Evolutionary conservation across 495 filamentous ascomycete species (phyloP).

Genomic region (Pseudevernia furfuracea): DNA sequence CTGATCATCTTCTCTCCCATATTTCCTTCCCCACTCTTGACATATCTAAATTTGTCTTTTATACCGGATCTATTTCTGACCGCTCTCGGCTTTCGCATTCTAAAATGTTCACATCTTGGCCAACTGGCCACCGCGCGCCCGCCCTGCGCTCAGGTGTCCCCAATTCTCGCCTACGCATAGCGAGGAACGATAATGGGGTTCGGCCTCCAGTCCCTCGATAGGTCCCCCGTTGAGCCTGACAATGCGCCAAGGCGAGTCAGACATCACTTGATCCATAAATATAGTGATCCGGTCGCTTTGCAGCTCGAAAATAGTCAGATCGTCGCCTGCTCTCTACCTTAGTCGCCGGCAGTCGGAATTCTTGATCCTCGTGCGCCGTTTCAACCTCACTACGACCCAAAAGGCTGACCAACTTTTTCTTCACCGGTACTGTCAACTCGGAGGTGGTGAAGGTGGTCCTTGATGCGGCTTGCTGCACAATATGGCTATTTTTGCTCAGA

Average conservation of each 20-base stretch:
- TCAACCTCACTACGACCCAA: background rate
- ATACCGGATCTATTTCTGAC: background rate
- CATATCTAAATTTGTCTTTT: background rate
- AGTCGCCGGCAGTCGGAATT: background rate
- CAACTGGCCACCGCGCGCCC: too few species aligned
- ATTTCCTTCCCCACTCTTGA: background rate
- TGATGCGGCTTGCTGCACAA: too few species aligned
- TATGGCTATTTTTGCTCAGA: too few species aligned
- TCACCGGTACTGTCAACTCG: too few species aligned
- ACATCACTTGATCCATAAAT: background rate
- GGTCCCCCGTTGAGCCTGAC: constrained; percentile 53
- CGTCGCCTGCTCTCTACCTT: background rate
- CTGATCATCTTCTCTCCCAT: background rate
- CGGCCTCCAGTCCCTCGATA: constrained; percentile 56
- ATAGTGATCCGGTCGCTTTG: background rate
- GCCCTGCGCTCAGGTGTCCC: too few species aligned
- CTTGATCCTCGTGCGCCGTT: too few species aligned
- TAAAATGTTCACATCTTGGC: background rate
- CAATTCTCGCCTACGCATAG: constrained; percentile 59
- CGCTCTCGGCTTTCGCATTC: background rate
- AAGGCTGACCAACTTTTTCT: background rate
- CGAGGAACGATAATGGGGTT: constrained; percentile 69
- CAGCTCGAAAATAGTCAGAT: background rate
- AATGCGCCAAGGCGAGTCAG: background rate
- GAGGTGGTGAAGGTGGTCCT: too few species aligned